phyloP scores from a whole-genome alignment of 768 basidiomycete species.

The Podaxis mareebaensis region DNA sequence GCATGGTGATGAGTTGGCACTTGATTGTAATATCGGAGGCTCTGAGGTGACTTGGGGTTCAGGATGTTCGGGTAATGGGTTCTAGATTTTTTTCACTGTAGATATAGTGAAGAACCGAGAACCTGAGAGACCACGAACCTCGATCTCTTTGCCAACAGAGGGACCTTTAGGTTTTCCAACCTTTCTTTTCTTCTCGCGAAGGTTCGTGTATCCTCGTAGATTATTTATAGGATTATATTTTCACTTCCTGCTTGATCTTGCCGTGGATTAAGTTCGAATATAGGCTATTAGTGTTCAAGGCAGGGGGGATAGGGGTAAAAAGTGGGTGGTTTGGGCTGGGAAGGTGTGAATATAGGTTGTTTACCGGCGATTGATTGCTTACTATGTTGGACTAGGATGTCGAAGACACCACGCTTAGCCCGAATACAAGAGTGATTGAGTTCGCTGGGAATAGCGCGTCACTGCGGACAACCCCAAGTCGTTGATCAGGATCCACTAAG shows the following conservation, averaged over 20 bases:
- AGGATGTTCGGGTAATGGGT: background rate
- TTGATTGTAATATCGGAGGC: background rate
- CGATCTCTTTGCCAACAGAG: background rate
- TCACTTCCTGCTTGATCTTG: background rate
- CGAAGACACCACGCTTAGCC: no score
- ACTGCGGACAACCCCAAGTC: background rate
- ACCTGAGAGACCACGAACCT: background rate
- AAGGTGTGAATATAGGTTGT: no score
- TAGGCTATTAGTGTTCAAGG: background rate
- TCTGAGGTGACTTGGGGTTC: background rate
- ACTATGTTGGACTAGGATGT: no score
- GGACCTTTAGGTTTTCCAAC: background rate
- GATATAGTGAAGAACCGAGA: background rate
- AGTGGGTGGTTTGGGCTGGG: no score
- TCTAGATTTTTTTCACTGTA: background rate
- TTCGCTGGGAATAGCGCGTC: background rate
- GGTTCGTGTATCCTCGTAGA: background rate
- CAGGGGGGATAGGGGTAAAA: no score
- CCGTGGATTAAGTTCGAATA: background rate
- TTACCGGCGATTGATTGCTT: no score
- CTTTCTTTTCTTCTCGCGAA: background rate
- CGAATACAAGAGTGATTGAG: background rate
- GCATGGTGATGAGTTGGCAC: background rate
- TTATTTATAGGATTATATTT: background rate
- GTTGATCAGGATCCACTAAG: background rate